Evolutionary conservation across 2,329 filamentous ascomycete genomes (phyloP), one percentile per base, ranked within the genome.

Genomic region (Alternaria consortialis): DNA sequence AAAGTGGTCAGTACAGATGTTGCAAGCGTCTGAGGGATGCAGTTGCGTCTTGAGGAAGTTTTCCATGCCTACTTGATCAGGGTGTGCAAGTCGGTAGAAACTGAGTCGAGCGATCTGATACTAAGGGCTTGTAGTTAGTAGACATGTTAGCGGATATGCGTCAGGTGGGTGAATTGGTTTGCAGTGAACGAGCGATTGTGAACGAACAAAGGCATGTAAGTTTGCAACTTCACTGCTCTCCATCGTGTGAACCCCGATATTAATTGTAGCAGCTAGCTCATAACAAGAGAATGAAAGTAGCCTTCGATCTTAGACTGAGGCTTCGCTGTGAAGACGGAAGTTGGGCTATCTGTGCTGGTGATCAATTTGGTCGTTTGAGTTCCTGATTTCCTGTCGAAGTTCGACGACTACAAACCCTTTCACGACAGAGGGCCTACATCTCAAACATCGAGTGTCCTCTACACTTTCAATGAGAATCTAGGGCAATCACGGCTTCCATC

Each of bases 401-500:
- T 13, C 5, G 11, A 40, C 23, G 6, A 40, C 27, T 6, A 29
- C 11, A 7, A 23, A 8, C 13, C 17, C 11, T 13, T 23, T 20
- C 17, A 40, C 17, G 17, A 40, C 17, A 12, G 39, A 11, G 9
- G 17, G 39, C 17, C 15, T 20, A 23, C 2, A 13, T 13, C 2
- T 40, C 39, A 17, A 13, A 23, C 17, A 23, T 20, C 23, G 39
- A 13, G 12, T 20, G 3, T 12, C 11, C n/a, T 39, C n/a, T 9
- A 40, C 17, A 23, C 1, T 20, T 5, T 23, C 11, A 23, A 23
- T 4, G 39, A 39, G 13, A 11, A 6, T 11, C 39, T 40, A 11
- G 17, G n/a, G 11, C 13, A 25, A n/a, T 64, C 34, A 67, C 13
- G 43, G 77, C 67, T 81, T 82, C 88, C 87, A 89, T 62, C 84